Percentiles rank a stretch among this genome's conserved stretches.
Evolutionary conservation across 2,329 filamentous ascomycete genomes (phyloP).

Genomic region (Trichoderma guizhouense): DNA sequence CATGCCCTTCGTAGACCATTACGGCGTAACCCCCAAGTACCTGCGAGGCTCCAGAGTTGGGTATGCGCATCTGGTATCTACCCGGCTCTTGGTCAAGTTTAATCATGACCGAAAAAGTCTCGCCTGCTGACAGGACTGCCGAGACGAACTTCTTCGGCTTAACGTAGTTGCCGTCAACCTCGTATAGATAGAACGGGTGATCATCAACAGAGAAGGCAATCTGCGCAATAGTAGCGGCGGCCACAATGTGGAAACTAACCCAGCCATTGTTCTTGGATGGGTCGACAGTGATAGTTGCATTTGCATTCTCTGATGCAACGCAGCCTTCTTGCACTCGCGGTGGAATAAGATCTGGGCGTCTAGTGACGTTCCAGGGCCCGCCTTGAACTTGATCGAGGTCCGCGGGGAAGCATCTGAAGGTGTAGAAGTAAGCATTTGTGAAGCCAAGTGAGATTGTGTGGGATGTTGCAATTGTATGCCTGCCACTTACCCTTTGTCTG

Average conservation of each 20-base stretch:
- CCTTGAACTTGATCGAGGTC: constrained; percentile 1
- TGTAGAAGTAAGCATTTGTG: not conserved
- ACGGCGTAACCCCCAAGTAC: constrained; percentile 49
- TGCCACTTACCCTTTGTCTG: constrained; percentile 39
- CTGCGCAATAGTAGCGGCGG: constrained; percentile 44
- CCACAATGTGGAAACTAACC: constrained; percentile 54
- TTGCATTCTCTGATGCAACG: constrained; percentile 36
- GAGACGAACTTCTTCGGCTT: constrained; percentile 48
- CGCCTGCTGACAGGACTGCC: constrained; percentile 49
- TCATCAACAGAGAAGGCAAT: constrained; percentile 49
- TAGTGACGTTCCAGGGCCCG: constrained; percentile 22
- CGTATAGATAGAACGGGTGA: constrained; percentile 51
- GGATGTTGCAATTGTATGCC: not conserved
- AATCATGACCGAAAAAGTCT: constrained; percentile 50
- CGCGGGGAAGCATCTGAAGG: not conserved
- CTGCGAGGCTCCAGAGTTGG: constrained; percentile 50
- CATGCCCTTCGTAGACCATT: not conserved
- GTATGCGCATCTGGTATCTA: constrained; percentile 54
- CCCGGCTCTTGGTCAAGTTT: constrained; percentile 42
- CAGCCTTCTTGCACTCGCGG: constrained; percentile 44
- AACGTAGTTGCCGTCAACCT: constrained; percentile 53
- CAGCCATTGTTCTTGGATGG: constrained; percentile 33
- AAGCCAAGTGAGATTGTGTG: too few species aligned
- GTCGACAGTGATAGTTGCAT: constrained; percentile 37
- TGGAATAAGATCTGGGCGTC: constrained; percentile 42